Conservation (phyloP, 352 stramenopile species). For the Lagenidium giganteum region DNA sequence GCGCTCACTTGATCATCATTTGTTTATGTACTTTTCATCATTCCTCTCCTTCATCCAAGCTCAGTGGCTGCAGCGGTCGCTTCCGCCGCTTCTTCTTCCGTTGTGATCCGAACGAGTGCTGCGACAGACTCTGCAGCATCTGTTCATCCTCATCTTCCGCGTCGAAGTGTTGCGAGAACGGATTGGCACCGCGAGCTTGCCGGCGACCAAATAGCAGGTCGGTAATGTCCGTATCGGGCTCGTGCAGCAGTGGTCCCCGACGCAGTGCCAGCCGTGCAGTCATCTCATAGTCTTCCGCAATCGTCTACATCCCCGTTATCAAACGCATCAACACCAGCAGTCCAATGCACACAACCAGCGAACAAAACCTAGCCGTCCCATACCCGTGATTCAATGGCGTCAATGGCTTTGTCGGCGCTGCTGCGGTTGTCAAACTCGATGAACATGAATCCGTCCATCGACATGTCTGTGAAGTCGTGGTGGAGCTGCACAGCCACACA, state of each 20-base stretch:
- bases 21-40: too few species aligned
- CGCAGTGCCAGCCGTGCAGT: slow-evolving; percentile 31
- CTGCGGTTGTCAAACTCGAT: slow-evolving; percentile 35
- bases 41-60: too few species aligned
- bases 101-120: too few species aligned
- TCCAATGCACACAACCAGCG: neutral
- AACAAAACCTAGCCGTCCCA: neutral
- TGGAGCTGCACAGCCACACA: slow-evolving; percentile 30
- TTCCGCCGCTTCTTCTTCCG: too few species aligned
- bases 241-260: slow-evolving; percentile 20
- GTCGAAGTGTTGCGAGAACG: slow-evolving; percentile 45
- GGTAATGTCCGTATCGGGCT: slow-evolving; percentile 28
- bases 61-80: too few species aligned
- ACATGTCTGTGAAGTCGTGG: slow-evolving; percentile 61
- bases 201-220: slow-evolving; percentile 53
- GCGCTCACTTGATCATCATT: too few species aligned
- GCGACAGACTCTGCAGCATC: slow-evolving; percentile 76
- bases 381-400: neutral
- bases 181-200: slow-evolving; percentile 14
- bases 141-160: slow-evolving; percentile 52
- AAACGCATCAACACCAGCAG: slow-evolving; percentile 28
- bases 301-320: slow-evolving; percentile 14
- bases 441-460: slow-evolving; percentile 62
- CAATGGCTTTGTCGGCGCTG: too few species aligned
- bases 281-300: slow-evolving; percentile 26